These are phyloP conservation scores for Phlebiopsis gigantea DNA, from an alignment of 768 basidiomycete species.

Conservation along the genomic window DNA sequence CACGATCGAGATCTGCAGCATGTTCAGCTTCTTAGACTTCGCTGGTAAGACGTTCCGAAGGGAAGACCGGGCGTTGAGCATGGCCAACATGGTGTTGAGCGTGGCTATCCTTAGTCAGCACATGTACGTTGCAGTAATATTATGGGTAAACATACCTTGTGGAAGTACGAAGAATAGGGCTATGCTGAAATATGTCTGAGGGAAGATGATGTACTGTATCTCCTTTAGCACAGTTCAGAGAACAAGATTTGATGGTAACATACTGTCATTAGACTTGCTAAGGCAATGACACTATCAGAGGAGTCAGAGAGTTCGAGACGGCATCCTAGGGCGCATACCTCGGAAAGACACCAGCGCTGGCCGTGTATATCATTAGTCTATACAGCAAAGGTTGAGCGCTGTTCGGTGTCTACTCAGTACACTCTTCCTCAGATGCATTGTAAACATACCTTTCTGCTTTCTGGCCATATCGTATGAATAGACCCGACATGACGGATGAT, in stretches of 20 bases:
- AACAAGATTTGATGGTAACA: not conserved
- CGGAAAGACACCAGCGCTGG: not conserved
- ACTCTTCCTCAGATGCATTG: not conserved
- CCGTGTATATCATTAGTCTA: not conserved
- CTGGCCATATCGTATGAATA: not conserved
- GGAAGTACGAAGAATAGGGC: conserved; percentile 6
- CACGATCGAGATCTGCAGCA: no score
- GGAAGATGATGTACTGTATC: not conserved
- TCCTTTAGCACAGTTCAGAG: not conserved
- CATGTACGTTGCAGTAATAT: no score
- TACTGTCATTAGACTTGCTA: not conserved
- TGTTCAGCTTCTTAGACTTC: not conserved
- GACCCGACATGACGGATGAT: not conserved
- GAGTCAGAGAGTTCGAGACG: no score
- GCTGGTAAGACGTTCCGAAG: not conserved
- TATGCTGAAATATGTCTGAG: conserved; percentile 1
- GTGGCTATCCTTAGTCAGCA: not conserved
- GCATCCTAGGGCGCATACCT: not conserved
- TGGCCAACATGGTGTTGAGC: conserved; percentile 2
- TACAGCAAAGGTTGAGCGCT: not conserved
- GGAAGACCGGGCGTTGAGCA: not conserved
- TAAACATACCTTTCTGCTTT: not conserved
- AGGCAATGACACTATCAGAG: not conserved
- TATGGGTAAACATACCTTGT: conserved; percentile 10
- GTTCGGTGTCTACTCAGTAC: not conserved